Base-by-base conservation (phyloP, 139 green algal species). In the Tetraselmis chui region DNA sequence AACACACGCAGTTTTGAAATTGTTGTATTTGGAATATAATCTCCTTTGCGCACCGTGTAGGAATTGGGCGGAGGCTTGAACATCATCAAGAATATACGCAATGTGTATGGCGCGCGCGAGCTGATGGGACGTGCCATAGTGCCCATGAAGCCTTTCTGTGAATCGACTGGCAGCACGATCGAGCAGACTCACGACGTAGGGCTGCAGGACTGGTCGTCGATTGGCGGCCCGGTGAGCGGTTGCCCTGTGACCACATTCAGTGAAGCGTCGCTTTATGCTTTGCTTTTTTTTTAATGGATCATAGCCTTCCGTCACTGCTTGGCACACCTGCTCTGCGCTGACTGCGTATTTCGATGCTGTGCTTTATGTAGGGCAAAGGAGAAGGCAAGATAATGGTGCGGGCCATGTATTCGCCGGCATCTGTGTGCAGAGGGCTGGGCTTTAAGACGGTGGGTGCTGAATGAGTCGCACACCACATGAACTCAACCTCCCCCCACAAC, bases 81-180 rank as follows among this genome's bases (percentile, higher is more conserved):
- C 76, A 59, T 91, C 45, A 28, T 91, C 28, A 92, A 92, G 83
- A 86, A 86, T 76, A 83, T 88, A 23, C 59, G 79, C 30, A 81
- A 84, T 1, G 84, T 88, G n/a, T 23, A 92, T 1, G 86, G 80
- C 23, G 31, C 82, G 24, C 59, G 82, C 31, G 83, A 77, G 0
- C 80, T 92, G 30, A 85, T 92, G 67, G 89, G 85, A 0, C 86
- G 89, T 18, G 80, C 74, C 31, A 80, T 59, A n/a, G 2, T 92
- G 1, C 31, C 31, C 27, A 32, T 92, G 1, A 82, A 81, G 5
- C 79, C 83, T 25, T 83, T 87, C n/a, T 67, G 45, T 18, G 45
- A 67, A 18, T 5, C 45, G 45, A 5, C 45, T 5, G 45, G 45
- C 45, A 18, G 11, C 45, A 18, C 18, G 45, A 5, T 67, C 45